Conservation (phyloP, 352 stramenopile genomes). For the Globisporangium recalcitrans region DNA sequence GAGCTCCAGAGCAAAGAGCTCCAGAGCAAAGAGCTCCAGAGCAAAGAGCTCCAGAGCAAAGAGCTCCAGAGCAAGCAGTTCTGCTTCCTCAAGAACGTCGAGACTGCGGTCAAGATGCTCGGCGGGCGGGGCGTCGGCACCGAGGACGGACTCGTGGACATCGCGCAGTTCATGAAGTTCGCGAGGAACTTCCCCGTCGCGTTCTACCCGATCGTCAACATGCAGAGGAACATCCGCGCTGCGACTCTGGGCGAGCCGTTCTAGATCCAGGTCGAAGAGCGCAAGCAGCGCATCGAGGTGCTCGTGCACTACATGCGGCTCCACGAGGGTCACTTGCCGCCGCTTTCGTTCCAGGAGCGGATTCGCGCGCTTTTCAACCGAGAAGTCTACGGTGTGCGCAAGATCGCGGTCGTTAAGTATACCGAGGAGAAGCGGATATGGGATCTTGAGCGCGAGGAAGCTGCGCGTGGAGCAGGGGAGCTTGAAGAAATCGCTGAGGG, state of each 20-base stretch:
- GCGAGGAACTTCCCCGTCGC: constrained; percentile 42
- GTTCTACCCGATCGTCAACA: constrained; percentile 53
- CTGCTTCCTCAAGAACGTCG: constrained; percentile 57
- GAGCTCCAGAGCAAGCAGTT: constrained; percentile 69
- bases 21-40: constrained; percentile 63
- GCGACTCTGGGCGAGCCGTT: constrained; percentile 35
- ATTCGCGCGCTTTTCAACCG: constrained; percentile 29
- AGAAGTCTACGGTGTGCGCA: constrained; percentile 25
- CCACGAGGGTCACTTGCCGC: constrained; percentile 43
- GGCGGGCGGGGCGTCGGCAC: constrained; percentile 16
- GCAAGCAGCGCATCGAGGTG: constrained; percentile 37
- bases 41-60: too few species aligned
- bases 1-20: constrained; percentile 62
- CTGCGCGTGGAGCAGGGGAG: constrained; percentile 4
- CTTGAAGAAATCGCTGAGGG: constrained; percentile 2
- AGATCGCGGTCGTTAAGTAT: constrained; percentile 41
- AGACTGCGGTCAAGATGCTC: constrained; percentile 48
- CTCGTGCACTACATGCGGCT: constrained; percentile 63
- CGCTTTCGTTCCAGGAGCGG: constrained; percentile 27
- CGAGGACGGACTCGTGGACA: constrained; percentile 39
- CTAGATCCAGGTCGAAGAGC: constrained; percentile 38
- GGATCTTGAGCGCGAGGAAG: constrained; percentile 12
- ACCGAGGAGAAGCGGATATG: constrained; percentile 29
- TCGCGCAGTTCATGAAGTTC: constrained; percentile 50
- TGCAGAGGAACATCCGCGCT: constrained; percentile 46